Percentiles rank a stretch among this genome's conserved stretches.
Evolutionary conservation across 2,329 filamentous ascomycete genomes (phyloP).

Genomic region (Cylindrodendrum hubeiense): DNA sequence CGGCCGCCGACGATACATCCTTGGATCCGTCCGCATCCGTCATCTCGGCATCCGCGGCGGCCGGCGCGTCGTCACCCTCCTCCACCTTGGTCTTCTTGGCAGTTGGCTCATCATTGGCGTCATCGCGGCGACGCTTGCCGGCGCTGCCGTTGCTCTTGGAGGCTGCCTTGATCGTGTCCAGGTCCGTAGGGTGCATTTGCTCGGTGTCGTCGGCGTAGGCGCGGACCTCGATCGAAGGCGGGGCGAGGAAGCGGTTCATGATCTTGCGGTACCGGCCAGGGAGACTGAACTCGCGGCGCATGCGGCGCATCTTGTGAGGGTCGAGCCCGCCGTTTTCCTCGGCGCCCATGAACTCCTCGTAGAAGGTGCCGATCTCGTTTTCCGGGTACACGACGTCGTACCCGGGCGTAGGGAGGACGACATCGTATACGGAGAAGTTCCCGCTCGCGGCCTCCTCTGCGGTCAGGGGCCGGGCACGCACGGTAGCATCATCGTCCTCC

Average conservation of each 20-base stretch:
- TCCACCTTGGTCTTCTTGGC: slow-evolving; percentile 45
- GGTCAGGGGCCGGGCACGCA: slow-evolving; percentile 78
- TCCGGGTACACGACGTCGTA: slow-evolving; percentile 89
- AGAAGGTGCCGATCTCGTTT: slow-evolving; percentile 88
- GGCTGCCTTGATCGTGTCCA: slow-evolving; percentile 73
- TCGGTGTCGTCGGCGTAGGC: slow-evolving; percentile 78
- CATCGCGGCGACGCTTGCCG: slow-evolving; percentile 38
- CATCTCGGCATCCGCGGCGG: slow-evolving; percentile 29
- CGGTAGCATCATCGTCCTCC: slow-evolving; percentile 58
- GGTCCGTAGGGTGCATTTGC: slow-evolving; percentile 90
- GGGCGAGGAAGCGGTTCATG: slow-evolving; percentile 76
- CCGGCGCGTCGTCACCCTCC: slow-evolving; percentile 28
- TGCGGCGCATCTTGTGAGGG: slow-evolving; percentile 87
- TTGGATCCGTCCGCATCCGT: slow-evolving; percentile 22
- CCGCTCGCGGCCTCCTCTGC: slow-evolving; percentile 83
- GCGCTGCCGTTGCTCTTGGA: slow-evolving; percentile 30
- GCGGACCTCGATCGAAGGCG: slow-evolving; percentile 76
- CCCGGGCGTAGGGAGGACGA: slow-evolving; percentile 93
- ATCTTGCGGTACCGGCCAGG: slow-evolving; percentile 91
- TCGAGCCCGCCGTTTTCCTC: slow-evolving; percentile 83
- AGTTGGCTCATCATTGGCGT: slow-evolving; percentile 28
- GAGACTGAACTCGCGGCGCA: slow-evolving; percentile 88
- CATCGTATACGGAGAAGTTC: slow-evolving; percentile 83
- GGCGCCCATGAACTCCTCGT: slow-evolving; percentile 86
- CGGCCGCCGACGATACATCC: slow-evolving; percentile 23